These are phyloP conservation scores for Puccinia novopanici DNA, from an alignment of 1,284 basidiomycete genomes.

Conservation along the genomic window DNA sequence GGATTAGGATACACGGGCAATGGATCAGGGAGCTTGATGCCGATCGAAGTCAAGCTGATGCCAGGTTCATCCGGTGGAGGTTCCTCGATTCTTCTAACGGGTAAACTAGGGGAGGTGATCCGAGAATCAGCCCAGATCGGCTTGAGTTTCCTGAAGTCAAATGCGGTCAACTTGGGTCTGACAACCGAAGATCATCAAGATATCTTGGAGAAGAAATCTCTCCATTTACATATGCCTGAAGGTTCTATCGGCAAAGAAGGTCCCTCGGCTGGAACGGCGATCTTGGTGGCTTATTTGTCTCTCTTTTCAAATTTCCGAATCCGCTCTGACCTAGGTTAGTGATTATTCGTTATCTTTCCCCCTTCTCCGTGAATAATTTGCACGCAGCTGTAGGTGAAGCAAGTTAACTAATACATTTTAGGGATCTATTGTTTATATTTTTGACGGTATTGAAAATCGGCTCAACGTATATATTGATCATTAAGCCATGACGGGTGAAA, in stretches of 20 bases:
- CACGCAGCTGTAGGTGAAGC: too few species aligned
- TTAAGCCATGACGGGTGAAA: slow-evolving; percentile 90
- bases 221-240: slow-evolving; percentile 94
- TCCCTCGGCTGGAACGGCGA: slow-evolving; percentile 91
- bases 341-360: neutral
- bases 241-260: slow-evolving; percentile 98
- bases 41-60: slow-evolving; percentile 82
- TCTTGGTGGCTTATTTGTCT: slow-evolving; percentile 85
- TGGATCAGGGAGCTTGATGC: slow-evolving; percentile 94
- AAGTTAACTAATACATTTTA: too few species aligned
- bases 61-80: slow-evolving; percentile 89
- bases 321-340: slow-evolving; percentile 79
- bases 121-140: slow-evolving; percentile 93
- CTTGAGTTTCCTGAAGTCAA: slow-evolving; percentile 86
- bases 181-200: slow-evolving; percentile 73
- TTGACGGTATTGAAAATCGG: neutral
- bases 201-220: slow-evolving; percentile 73
- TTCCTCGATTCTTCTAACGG: slow-evolving; percentile 76
- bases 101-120: slow-evolving; percentile 97
- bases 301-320: slow-evolving; percentile 81
- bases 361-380: neutral
- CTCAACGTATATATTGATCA: slow-evolving; percentile 56
- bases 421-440: too few species aligned
- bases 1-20: slow-evolving; percentile 95
- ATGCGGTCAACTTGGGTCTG: slow-evolving; percentile 84